These are phyloP conservation scores for Volvox africanus DNA, from an alignment of 139 green algal species.

Conservation along the genomic window DNA sequence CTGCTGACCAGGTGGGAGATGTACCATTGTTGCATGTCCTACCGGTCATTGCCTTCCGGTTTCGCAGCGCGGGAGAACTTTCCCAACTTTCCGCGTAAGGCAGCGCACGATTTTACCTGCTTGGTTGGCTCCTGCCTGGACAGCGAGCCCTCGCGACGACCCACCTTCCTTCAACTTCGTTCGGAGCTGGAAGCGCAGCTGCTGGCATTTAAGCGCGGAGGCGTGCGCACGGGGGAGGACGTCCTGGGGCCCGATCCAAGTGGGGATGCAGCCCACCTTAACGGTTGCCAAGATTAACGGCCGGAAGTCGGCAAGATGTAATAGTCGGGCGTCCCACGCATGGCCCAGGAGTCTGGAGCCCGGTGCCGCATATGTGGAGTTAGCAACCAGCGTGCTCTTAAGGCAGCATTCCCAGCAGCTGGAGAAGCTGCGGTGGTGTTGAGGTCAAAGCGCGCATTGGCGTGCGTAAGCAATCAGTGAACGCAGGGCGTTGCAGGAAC, in stretches of 20 bases:
- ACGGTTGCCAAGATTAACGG: slow-evolving; percentile 7
- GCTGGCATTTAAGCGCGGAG: slow-evolving; percentile 6
- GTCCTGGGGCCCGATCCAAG: slow-evolving; percentile 22
- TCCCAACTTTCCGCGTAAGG: slow-evolving; percentile 38
- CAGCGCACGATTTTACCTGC: slow-evolving; percentile 24
- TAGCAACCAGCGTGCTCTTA: too few relatives aligned
- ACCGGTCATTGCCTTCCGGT: slow-evolving; percentile 7
- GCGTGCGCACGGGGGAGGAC: slow-evolving; percentile 18
- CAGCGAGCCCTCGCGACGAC: neutral
- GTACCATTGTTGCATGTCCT: slow-evolving; percentile 44
- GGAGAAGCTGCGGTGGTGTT: too few relatives aligned
- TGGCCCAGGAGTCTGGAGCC: too few relatives aligned
- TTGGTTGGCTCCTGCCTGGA: slow-evolving; percentile 31
- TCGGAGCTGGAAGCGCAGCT: slow-evolving; percentile 16
- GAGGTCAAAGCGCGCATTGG: too few relatives aligned
- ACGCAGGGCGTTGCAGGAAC: too few relatives aligned
- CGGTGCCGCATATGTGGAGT: too few relatives aligned
- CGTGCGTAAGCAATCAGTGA: too few relatives aligned
- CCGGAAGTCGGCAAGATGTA: too few relatives aligned
- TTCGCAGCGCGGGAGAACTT: slow-evolving; percentile 43
- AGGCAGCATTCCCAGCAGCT: too few relatives aligned
- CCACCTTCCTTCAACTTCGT: slow-evolving; percentile 27
- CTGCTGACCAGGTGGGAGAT: slow-evolving; percentile 34
- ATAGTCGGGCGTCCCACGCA: too few relatives aligned
- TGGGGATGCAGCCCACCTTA: slow-evolving; percentile 3